Base-by-base conservation (phyloP, 306 rosid genomes). In the Pyrus bretschneideri region DNA sequence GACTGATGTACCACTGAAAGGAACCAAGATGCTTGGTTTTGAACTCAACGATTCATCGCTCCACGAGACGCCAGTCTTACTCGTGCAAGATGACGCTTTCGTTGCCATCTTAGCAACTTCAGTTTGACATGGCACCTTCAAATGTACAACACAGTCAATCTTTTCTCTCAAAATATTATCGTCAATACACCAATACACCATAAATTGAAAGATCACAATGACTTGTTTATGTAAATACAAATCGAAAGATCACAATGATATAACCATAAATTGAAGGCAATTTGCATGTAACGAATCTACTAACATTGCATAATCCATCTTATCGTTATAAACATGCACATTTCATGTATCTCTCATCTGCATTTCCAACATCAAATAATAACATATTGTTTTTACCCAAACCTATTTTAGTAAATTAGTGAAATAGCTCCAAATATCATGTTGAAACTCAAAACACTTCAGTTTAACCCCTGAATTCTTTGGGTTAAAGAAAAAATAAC, bases 121-220 rank as follows among this genome's bases (percentile, higher is more conserved):
- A 58, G 88, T 82, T 73, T 42, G 38, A 42, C 90, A 90, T 29
- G 90, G 90, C 52, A 88, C 90, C 92, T 90, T 80, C 68, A 74
- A 76, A 74, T 27, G 65, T 60, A 72, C 38, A 62, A 29, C 21
- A 61, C 30, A 44, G 46, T 62, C 63, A 74, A 45, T 61, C 58
- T 23, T 19, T 44, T 73, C 33, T 60, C 29, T 59, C 60, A 45
- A 14, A 17, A 40, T 22, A 38, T 72, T 65, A 65, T 65, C 23
- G 12, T 65, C 69, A 65, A 6, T 19, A 52, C 19, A 58, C 23
- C 40, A n/a, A 18, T 58, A 49, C 2, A 54, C 44, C 44, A 9
- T 2, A n/a, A n/a, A 54, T 10, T 57, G 68, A 67, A 73, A 73
- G 51, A 67, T 31, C 74, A 76, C 73, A 40, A 42, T 33, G 27